A percentile compares a stretch with the other conserved stretches of the same genome.
Evolutionary conservation across 768 basidiomycete genomes (phyloP).

Genomic region (Termitomyces titanicus): DNA sequence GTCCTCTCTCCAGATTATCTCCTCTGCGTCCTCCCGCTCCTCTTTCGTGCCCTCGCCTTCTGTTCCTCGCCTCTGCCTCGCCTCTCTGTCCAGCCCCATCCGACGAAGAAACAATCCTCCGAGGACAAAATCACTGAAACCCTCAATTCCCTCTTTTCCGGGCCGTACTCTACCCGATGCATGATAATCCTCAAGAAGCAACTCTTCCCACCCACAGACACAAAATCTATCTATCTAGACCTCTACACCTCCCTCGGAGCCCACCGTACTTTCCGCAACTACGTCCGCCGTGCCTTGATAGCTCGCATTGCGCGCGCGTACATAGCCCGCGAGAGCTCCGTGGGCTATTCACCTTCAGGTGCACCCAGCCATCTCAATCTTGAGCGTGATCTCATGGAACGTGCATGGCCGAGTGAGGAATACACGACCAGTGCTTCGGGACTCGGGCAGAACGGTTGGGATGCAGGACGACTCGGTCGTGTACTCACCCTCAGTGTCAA

Average conservation of each 20-base stretch:
- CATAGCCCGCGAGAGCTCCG: conserved; percentile 50
- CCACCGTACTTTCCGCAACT: conserved; percentile 57
- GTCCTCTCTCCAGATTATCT: conserved; percentile 54
- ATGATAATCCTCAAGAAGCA: conserved; percentile 59
- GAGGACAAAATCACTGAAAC: conserved; percentile 59
- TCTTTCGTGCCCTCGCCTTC: conserved; percentile 69
- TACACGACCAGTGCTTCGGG: conserved; percentile 25
- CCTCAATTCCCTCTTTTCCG: conserved; percentile 54
- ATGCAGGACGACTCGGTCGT: conserved; percentile 54
- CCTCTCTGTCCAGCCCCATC: conserved; percentile 47
- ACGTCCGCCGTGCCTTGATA: conserved; percentile 58
- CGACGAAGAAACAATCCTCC: conserved; percentile 29
- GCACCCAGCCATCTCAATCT: conserved; percentile 57
- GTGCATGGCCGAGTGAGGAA: conserved; percentile 71
- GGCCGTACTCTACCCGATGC: conserved; percentile 63
- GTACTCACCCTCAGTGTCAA: conserved; percentile 51
- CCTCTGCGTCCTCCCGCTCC: conserved; percentile 56
- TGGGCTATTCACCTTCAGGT: conserved; percentile 56
- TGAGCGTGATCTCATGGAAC: conserved; percentile 63
- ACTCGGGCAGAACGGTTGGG: conserved; percentile 51
- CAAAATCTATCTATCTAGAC: conserved; percentile 24
- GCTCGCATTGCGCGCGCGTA: conserved; percentile 65
- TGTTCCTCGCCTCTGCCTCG: conserved; percentile 67
- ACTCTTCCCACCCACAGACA: conserved; percentile 44
- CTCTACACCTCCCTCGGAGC: conserved; percentile 54